Percentiles rank a stretch among this genome's conserved stretches.
phyloP scores from a whole-genome alignment of 768 basidiomycete genomes.

The Lactifluus hygrophoroides region DNA sequence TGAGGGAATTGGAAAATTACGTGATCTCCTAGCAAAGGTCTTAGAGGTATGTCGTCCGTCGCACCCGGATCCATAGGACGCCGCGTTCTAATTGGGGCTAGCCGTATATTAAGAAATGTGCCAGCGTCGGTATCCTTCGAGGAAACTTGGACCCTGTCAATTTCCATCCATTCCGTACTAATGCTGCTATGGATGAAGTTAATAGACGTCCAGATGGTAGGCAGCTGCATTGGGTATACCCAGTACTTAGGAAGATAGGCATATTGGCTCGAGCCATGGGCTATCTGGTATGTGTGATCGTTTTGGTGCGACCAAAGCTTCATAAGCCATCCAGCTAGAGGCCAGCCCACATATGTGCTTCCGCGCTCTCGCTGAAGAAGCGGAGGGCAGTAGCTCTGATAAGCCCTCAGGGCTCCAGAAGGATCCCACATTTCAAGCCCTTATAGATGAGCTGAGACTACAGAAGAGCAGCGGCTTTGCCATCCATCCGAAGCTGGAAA shows the following conservation, averaged over 20 bases:
- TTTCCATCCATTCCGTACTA: constrained; percentile 59
- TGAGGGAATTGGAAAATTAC: constrained; percentile 53
- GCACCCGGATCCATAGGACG: not conserved
- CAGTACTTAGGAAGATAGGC: constrained; percentile 43
- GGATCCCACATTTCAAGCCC: constrained; percentile 51
- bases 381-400: constrained; percentile 34
- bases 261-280: constrained; percentile 75
- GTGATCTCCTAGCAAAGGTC: constrained; percentile 55
- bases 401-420: constrained; percentile 34
- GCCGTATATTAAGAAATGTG: not conserved
- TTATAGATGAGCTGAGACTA: constrained; percentile 61
- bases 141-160: constrained; percentile 45
- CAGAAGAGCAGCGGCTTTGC: constrained; percentile 46
- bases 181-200: constrained; percentile 35
- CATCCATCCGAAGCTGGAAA: constrained; percentile 90
- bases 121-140: constrained; percentile 35
- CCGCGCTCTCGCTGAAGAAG: constrained; percentile 45
- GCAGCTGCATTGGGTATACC: constrained; percentile 41
- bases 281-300: constrained; percentile 56
- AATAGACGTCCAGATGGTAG: constrained; percentile 19
- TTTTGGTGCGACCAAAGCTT: constrained; percentile 5
- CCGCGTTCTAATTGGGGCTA: not conserved
- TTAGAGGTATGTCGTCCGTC: constrained; percentile 55
- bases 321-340: constrained; percentile 49
- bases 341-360: constrained; percentile 77